Evolutionary conservation across 176 grass and related monocot species (phyloP), one percentile per base, ranked within the genome.

Genomic region (Puya raimondii): DNA sequence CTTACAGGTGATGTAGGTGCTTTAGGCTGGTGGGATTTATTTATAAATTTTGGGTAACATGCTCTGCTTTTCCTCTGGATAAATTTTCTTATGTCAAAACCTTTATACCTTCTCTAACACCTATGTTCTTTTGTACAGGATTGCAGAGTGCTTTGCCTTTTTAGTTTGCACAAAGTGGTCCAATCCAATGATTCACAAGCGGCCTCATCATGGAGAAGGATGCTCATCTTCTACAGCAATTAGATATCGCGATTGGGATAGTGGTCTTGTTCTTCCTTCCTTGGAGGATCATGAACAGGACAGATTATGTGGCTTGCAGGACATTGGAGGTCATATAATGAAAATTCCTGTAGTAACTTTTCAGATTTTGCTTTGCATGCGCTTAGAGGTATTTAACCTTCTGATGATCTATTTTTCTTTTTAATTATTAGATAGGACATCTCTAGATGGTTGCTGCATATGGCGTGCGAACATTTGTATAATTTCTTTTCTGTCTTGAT

Each of bases 91-190:
- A 57, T 9, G 0, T 61, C 56, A 61, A 18, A 10, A 9, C 56
- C 21, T 18, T 11, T 61, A n/a, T 61, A 18, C 14, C 14, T 85
- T 66, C 10, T 67, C 29, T 91, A 72, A 87, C 64, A 23, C 1
- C 54, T 17, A 57, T 69, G 33, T 71, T 74, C 81, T 59, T 42
- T 59, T 73, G 21, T 89, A 64, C 86, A 96, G 92, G 69, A 96
- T 96, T 51, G 88, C 92, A 1, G 92, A 96, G 70, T 92, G 86
- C 72, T 96, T 96, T 83, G 88, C 92, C 64, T 96, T 92, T 81
- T 83, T 96, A 29, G 83, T 96, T 72, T 96, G 92, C 67, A 96
- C 92, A 67, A 89, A 87, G 76, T 96, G 92, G 92, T 91, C 78
- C 72, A 96, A 96, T 80, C 92, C 88, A 29, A 91, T 96, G 92